Base-by-base conservation (phyloP, 2,329 filamentous ascomycete genomes). In the Juglanconis juglandina region DNA sequence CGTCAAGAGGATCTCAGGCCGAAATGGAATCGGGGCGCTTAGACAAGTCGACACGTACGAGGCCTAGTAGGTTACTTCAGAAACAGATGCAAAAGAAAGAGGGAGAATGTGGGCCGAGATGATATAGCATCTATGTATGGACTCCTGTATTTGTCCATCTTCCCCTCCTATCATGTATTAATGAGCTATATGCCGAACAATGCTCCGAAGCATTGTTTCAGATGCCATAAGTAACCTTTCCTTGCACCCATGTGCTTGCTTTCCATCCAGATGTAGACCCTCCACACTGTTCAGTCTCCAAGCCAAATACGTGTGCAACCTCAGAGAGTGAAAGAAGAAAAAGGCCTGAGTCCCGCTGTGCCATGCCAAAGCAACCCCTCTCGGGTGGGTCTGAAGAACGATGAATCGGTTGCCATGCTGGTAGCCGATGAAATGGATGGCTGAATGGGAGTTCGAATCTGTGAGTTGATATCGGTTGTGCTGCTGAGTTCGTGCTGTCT, bases 341-440 rank as follows among this genome's bases (percentile, higher is more conserved):
- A 53, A 49, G 49, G 30, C 33, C 30, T 47, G 10, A 56, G 30
- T 14, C 17, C 47, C 34, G 32, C 58, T 39, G 33, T 35, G 41
- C 46, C 58, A 56, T 42, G 56, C 44, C 33, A 35, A 24, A 24
- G 24, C 24, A 24, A 24, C 2, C 34, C 52, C 37, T 47, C 17
- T 44, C 30, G 39, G 44, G 4, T 4, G 10, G n/a, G n/a, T 9
- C n/a, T 5, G 35, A 46, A 5, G 13, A n/a, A 32, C 30, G 37
- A 46, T 17, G 32, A 42, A 9, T 46, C 42, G 13, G 39, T 39
- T 49, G 32, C 44, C 46, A 44, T 50, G 44, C 58, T 56, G 17
- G 49, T 46, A 34, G 47, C 50, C 58, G 50, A 35, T 55, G 33
- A 59, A 55, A 59, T 44, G 54, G 8, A 39, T 11, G 46, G 32